Evolutionary conservation across 495 filamentous ascomycete genomes (phyloP), one percentile per base, ranked within the genome.

Genomic region (Clohesyomyces aquaticus): DNA sequence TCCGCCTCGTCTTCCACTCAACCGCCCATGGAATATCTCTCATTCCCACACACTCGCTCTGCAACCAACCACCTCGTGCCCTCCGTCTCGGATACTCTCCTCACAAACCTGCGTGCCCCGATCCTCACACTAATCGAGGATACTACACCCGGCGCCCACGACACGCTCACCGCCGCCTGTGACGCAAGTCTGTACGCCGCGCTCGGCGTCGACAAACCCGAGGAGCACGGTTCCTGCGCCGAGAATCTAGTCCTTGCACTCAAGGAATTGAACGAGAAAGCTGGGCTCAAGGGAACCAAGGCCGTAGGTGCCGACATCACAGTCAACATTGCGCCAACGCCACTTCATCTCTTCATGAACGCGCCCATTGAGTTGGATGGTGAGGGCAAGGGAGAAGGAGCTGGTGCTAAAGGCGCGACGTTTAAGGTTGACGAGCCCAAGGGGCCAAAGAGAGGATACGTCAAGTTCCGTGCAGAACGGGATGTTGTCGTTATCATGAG

Each of bases 261-360:
- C 16, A 73, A 74, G 43, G 75, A 77, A 56, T 58, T 76, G 11
- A 76, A 77, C 55, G 71, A 76, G 55, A 73, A 70, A 42, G 66
- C 67, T 12, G 75, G 75, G 2, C 58, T 77, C 27, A 75, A 75
- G 50, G 75, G 75, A 23, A 60, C 65, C 1, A 74, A 72, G 50
- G 69, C 65, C 29, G 68, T 77, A 12, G 75, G 75, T 8, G 70
- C 71, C 8, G 69, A 72, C 23, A 67, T 72, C 52, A 69, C 66
- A 4, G 69, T 72, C 28, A 69, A 72, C 28, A 66, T 64, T 35
- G 72, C 73, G 3, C 75, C 75, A 2, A 74, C 73, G n/a, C 75
- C 75, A 2, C 55, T 77, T n/a, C 73, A 75, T 46, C 71, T 77
- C 21, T 77, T 76, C 65, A 77, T 77, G 75, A 76, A 75, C 65